These are phyloP conservation scores for Blastosporella zonata DNA, from an alignment of 1,284 basidiomycete genomes.

Conservation along the genomic window DNA sequence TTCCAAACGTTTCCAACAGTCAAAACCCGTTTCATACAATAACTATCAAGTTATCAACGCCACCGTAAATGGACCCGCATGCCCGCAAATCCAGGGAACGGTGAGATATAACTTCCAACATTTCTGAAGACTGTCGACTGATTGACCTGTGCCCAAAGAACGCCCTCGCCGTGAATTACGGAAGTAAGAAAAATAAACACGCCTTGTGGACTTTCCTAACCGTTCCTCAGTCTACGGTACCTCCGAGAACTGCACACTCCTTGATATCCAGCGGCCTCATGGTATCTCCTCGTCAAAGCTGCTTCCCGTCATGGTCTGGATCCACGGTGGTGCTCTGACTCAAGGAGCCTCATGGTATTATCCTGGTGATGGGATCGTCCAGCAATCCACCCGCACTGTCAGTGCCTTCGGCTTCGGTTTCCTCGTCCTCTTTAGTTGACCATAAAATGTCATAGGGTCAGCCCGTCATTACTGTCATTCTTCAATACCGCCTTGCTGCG, in stretches of 20 bases:
- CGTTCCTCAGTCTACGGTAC: conserved; percentile 20
- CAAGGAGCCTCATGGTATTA: conserved; percentile 20
- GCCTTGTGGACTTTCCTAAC: background rate
- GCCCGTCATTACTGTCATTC: conserved; percentile 19
- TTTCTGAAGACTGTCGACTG: background rate
- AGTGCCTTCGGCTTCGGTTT: background rate
- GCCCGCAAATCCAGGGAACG: conserved; percentile 22
- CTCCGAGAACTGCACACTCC: conserved; percentile 19
- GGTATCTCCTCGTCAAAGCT: conserved; percentile 4
- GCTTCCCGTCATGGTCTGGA: conserved; percentile 27
- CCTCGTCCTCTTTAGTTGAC: background rate
- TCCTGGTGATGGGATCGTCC: conserved; percentile 18
- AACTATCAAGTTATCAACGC: conserved; percentile 10
- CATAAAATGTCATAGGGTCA: conserved; percentile 7
- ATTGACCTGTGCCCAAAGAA: conserved; percentile 11
- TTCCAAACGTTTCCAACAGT: conserved; percentile 18
- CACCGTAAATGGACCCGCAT: conserved; percentile 19
- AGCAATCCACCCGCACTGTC: conserved; percentile 20
- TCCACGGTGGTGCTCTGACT: conserved; percentile 23
- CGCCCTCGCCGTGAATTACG: conserved; percentile 19
- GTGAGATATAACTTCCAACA: conserved; percentile 2
- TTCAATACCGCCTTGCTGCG: conserved; percentile 21
- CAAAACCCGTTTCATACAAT: conserved; percentile 15
- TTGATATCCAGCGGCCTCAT: conserved; percentile 21
- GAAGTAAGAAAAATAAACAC: conserved; percentile 8